phyloP scores from a whole-genome alignment of 1,284 basidiomycete genomes.

The Apiotrichum siamense region DNA sequence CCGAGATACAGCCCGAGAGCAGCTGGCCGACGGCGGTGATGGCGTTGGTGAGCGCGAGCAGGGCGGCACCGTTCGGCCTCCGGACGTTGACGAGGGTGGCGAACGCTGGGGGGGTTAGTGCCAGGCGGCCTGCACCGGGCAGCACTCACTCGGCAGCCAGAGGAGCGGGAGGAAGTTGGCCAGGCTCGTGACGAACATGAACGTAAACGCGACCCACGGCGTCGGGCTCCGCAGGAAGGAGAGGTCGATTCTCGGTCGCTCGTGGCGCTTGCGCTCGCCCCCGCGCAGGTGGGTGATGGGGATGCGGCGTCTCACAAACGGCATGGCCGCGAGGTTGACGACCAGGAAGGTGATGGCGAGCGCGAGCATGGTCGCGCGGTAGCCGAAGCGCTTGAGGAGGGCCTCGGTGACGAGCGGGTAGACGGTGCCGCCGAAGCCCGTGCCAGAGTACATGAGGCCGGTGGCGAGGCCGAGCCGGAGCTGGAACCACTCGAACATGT shows the following conservation, averaged over 20 bases:
- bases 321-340: conserved; percentile 26
- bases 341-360: conserved; percentile 32
- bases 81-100: conserved; percentile 33
- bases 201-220: conserved; percentile 28
- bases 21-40: conserved; percentile 38
- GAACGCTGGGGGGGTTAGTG: conserved; percentile 22
- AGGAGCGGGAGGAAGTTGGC: conserved; percentile 44
- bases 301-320: conserved; percentile 38
- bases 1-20: conserved; percentile 37
- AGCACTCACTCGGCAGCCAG: conserved; percentile 39
- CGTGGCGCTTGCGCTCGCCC: background rate
- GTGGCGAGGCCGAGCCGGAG: conserved; percentile 25
- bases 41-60: conserved; percentile 44
- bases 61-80: conserved; percentile 34
- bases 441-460: conserved; percentile 31
- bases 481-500: conserved; percentile 44
- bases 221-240: conserved; percentile 25
- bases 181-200: conserved; percentile 35
- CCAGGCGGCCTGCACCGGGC: too few relatives aligned
- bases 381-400: conserved; percentile 37
- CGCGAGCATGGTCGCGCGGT: conserved; percentile 39
- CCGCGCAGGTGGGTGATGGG: conserved; percentile 16
- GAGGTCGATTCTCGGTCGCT: conserved; percentile 16
- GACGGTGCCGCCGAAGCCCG: conserved; percentile 37
- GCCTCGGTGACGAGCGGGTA: conserved; percentile 39